Percentiles rank a stretch among this genome's conserved stretches.
Conservation (phyloP, 805 yeast genomes). For the Lachancea sp. region DNA sequence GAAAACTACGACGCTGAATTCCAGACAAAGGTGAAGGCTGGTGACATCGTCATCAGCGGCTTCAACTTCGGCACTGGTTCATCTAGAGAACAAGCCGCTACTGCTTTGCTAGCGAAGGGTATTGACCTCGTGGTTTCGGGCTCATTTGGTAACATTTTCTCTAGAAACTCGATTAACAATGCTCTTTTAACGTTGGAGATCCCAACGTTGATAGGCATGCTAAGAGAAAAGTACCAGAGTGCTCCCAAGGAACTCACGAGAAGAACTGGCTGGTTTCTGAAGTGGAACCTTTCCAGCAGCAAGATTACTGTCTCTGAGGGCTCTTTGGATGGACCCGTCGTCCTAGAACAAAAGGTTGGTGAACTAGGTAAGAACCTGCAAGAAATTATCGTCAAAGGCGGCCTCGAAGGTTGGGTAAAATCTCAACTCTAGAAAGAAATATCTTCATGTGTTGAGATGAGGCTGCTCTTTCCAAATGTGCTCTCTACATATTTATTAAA, state of each 20-base stretch:
- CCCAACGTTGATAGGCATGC: constrained; percentile 72
- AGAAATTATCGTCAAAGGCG: constrained; percentile 95
- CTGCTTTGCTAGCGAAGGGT: constrained; percentile 92
- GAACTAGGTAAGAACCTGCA: constrained; percentile 93
- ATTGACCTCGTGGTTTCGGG: constrained; percentile 93
- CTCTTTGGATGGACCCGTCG: constrained; percentile 40
- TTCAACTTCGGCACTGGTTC: constrained; percentile 98
- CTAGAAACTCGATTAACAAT: constrained; percentile 92
- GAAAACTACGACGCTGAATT: constrained; percentile 95
- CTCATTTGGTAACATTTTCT: constrained; percentile 93
- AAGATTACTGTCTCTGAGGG: constrained; percentile 72
- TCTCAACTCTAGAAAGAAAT: constrained; percentile 42
- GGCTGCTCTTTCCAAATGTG: too few relatives aligned
- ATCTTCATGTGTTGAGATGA: not conserved
- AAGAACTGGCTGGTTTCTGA: constrained; percentile 89
- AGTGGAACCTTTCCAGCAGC: constrained; percentile 88
- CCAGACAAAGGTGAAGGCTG: constrained; percentile 68
- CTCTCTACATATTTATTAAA: constrained; percentile 6
- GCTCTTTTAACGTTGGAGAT: constrained; percentile 91
- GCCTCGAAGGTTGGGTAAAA: constrained; percentile 97
- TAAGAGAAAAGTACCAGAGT: constrained; percentile 60
- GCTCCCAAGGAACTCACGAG: constrained; percentile 68
- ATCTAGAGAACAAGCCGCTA: constrained; percentile 98
- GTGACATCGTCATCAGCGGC: constrained; percentile 88
- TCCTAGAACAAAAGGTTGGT: constrained; percentile 83